Evolutionary conservation across 2,329 filamentous ascomycete genomes (phyloP).

Genomic region (Trichoderma sp.): DNA sequence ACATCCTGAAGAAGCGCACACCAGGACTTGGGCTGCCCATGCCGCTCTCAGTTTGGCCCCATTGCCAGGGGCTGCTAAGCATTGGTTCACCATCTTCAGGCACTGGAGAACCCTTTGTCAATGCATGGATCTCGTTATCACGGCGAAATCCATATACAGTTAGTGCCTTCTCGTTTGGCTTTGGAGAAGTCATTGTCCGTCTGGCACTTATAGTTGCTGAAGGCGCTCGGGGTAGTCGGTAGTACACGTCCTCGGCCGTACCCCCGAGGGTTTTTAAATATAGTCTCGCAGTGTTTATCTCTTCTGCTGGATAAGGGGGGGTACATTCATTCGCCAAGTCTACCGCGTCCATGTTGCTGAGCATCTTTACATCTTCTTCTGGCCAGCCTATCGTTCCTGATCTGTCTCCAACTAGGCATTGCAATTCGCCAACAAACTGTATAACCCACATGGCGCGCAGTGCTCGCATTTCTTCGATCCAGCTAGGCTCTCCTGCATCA

Average conservation of each 20-base stretch:
- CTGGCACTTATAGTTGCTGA: not conserved
- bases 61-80: not conserved
- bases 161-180: not conserved
- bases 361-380: constrained; percentile 12
- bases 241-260: not conserved
- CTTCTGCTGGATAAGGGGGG: not conserved
- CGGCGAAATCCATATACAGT: not conserved
- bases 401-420: not conserved
- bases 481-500: constrained; percentile 23
- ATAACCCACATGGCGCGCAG: constrained; percentile 25
- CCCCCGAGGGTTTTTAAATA: not conserved
- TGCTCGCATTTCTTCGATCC: constrained; percentile 27
- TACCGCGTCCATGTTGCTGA: not conserved
- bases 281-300: not conserved
- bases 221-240: not conserved
- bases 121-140: not conserved
- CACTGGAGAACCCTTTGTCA: not conserved
- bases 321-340: not conserved
- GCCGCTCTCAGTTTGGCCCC: not conserved
- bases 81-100: not conserved
- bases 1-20: not conserved
- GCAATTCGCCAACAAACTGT: constrained; percentile 23
- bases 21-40: not conserved
- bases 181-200: not conserved
- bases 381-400: not conserved